These are phyloP conservation scores for Sarocladiaceae sp. DNA, from an alignment of 2,329 filamentous ascomycete genomes.

Conservation along the genomic window DNA sequence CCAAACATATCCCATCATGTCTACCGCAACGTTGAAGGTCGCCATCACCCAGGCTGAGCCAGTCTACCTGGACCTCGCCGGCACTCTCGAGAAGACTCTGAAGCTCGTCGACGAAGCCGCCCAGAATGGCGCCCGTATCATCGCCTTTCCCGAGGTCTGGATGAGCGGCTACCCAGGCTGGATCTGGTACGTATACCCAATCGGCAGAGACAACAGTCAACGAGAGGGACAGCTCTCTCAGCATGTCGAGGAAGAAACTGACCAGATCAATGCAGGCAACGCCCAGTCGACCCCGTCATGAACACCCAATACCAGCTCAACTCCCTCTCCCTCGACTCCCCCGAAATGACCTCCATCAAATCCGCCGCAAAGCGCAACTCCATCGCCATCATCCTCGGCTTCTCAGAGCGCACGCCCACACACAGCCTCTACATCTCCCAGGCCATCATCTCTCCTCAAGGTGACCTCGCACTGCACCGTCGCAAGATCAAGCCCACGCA, in stretches of 20 bases:
- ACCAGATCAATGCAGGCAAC: too few species aligned
- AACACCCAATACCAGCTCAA: conserved; percentile 34
- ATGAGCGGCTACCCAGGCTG: conserved; percentile 49
- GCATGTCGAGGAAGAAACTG: too few species aligned
- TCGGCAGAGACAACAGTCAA: too few species aligned
- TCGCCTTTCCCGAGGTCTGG: conserved; percentile 51
- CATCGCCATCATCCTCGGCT: conserved; percentile 41
- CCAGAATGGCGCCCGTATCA: conserved; percentile 45
- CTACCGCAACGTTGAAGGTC: conserved; percentile 15
- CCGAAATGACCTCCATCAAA: conserved; percentile 33
- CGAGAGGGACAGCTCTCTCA: too few species aligned
- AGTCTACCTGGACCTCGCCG: conserved; percentile 19
- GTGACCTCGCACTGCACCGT: conserved; percentile 33
- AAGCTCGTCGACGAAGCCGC: conserved; percentile 20
- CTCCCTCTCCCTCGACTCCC: conserved; percentile 33
- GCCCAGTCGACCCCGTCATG: conserved; percentile 19
- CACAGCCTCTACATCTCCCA: conserved; percentile 40
- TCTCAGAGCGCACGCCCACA: conserved; percentile 33
- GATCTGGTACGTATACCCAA: conserved; percentile 26
- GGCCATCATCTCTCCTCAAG: conserved; percentile 35
- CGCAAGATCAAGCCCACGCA: conserved; percentile 51
- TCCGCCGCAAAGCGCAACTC: conserved; percentile 25
- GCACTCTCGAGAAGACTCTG: conserved; percentile 20
- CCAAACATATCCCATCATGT: neutral
- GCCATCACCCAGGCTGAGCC: conserved; percentile 22